Evolutionary conservation across 257 asterid genomes (phyloP).

Genomic region (Solanum virginianum): DNA sequence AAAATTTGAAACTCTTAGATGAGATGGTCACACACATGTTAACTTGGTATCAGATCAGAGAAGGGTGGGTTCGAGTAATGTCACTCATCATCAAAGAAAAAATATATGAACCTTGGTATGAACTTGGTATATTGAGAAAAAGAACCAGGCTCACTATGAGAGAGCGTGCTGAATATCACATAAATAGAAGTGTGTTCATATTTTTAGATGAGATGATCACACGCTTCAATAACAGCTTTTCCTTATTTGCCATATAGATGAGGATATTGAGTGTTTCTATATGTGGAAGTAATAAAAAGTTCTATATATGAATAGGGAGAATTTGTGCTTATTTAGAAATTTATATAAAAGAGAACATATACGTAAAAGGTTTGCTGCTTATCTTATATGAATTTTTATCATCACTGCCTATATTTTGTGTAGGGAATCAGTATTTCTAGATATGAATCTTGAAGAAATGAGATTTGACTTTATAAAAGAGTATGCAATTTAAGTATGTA

Average conservation of each 20-base stretch:
- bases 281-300: neutral
- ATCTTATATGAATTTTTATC: neutral
- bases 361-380: neutral
- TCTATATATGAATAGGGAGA: neutral
- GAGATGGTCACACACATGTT: neutral
- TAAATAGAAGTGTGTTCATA: neutral
- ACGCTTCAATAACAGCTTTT: neutral
- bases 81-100: neutral
- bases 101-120: neutral
- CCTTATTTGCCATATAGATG: neutral
- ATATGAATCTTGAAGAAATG: neutral
- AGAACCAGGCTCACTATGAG: neutral
- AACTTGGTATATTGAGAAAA: neutral
- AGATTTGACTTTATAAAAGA: neutral
- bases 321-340: neutral
- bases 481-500: neutral
- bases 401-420: neutral
- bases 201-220: neutral
- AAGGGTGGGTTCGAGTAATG: neutral
- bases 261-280: neutral
- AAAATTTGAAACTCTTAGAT: no score
- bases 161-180: neutral
- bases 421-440: neutral
- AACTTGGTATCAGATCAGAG: neutral
- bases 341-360: neutral